A percentile compares a stretch with the other conserved stretches of the same genome.
phyloP scores from a whole-genome alignment of 345 rosid species.

The Citrus glauca region DNA sequence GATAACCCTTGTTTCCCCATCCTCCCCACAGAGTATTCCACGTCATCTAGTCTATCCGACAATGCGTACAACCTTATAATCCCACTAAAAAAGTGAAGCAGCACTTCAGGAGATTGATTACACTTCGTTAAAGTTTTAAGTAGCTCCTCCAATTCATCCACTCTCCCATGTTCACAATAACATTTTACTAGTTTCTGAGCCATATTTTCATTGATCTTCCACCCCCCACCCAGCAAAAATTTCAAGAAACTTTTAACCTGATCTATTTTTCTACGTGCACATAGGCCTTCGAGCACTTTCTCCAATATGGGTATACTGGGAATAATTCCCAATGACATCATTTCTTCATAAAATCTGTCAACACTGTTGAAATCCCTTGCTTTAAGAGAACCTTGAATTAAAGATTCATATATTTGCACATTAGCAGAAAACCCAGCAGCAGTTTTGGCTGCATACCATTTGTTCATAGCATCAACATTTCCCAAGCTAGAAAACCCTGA shows the following conservation, averaged over 20 bases:
- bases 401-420: slow-evolving; percentile 27
- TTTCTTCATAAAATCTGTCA: slow-evolving; percentile 24
- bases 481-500: slow-evolving; percentile 28
- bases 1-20: slow-evolving; percentile 35
- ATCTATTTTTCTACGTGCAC: slow-evolving; percentile 14
- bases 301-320: slow-evolving; percentile 25
- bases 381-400: slow-evolving; percentile 24
- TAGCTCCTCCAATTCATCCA: slow-evolving; percentile 30
- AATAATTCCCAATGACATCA: slow-evolving; percentile 18
- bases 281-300: slow-evolving; percentile 26
- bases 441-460: slow-evolving; percentile 31
- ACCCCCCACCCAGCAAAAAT: slow-evolving; percentile 21
- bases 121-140: slow-evolving; percentile 21
- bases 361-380: slow-evolving; percentile 25
- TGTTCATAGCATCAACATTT: slow-evolving; percentile 21
- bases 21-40: slow-evolving; percentile 41
- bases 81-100: slow-evolving; percentile 20
- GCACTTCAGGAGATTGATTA: slow-evolving; percentile 16
- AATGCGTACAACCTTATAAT: slow-evolving; percentile 32
- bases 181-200: slow-evolving; percentile 20
- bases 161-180: slow-evolving; percentile 19
- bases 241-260: slow-evolving; percentile 22
- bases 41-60: slow-evolving; percentile 32
- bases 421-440: slow-evolving; percentile 28
- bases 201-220: slow-evolving; percentile 26